Evolutionary conservation across 139 green algal genomes (phyloP).

Genomic region (Picochlorum sp.): DNA sequence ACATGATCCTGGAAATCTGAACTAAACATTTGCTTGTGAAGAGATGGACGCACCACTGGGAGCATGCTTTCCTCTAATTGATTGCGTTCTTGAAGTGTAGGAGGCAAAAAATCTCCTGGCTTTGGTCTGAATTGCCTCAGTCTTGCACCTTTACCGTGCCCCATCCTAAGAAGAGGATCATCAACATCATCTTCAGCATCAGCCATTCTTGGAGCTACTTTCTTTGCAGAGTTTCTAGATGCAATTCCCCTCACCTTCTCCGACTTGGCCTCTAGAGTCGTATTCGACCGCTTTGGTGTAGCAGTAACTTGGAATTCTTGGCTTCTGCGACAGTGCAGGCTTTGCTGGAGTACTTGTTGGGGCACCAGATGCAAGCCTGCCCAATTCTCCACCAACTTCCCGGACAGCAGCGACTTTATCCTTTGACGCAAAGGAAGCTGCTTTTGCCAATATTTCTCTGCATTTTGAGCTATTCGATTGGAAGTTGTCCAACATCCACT

Average conservation of each 20-base stretch:
- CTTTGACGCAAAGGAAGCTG: constrained; percentile 25
- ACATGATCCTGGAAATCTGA: constrained; percentile 82
- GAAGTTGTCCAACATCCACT: constrained; percentile 37
- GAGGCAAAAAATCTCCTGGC: constrained; percentile 60
- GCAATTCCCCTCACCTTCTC: background rate
- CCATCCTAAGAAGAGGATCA: background rate
- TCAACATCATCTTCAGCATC: background rate
- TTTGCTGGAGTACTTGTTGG: background rate
- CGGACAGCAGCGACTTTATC: constrained; percentile 73
- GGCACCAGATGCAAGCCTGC: constrained; percentile 10
- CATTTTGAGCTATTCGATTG: constrained; percentile 17
- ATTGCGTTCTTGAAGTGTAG: constrained; percentile 52
- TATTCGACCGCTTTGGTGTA: background rate
- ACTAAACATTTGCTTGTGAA: constrained; percentile 19
- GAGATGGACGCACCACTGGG: constrained; percentile 31
- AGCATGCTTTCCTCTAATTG: constrained; percentile 52
- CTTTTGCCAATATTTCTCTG: constrained; percentile 23
- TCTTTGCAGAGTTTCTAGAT: background rate
- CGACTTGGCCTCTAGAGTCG: background rate
- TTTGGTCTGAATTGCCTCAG: constrained; percentile 37
- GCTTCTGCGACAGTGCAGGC: background rate
- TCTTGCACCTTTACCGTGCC: background rate
- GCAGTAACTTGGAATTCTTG: no score
- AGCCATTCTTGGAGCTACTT: background rate
- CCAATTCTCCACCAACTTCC: constrained; percentile 47